Percentiles rank a stretch among this genome's conserved stretches.
phyloP scores from a whole-genome alignment of 129 eudicot species.

The Scalesia atractyloides region DNA sequence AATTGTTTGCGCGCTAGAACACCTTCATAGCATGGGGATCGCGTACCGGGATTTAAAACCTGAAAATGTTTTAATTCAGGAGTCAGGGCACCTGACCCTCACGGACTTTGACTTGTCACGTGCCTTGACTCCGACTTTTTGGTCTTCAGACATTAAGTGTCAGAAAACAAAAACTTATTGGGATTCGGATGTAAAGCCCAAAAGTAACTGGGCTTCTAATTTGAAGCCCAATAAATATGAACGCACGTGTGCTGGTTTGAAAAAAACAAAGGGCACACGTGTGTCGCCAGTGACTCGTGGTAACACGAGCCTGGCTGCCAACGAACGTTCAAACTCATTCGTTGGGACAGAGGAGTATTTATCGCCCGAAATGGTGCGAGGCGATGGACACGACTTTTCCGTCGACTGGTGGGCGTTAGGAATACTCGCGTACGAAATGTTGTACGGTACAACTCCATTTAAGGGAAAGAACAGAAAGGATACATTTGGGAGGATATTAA shows the following conservation, averaged over 20 bases:
- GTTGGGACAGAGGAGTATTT: slow-evolving; percentile 96
- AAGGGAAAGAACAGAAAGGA: slow-evolving; percentile 71
- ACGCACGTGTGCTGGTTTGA: slow-evolving; percentile 27
- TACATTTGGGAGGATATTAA: slow-evolving; percentile 57
- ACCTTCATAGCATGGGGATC: slow-evolving; percentile 65
- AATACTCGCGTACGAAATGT: slow-evolving; percentile 73
- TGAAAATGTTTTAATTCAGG: slow-evolving; percentile 67
- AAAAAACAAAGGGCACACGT: slow-evolving; percentile 63
- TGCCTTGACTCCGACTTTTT: slow-evolving; percentile 21
- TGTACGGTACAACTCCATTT: slow-evolving; percentile 84
- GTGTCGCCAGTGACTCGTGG: slow-evolving; percentile 55
- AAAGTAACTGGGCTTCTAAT: no score
- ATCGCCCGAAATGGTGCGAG: slow-evolving; percentile 80
- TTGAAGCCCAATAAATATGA: slow-evolving; percentile 13
- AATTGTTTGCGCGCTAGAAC: slow-evolving; percentile 64
- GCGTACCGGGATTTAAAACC: slow-evolving; percentile 88
- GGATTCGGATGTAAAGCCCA: no score
- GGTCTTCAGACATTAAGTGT: no score
- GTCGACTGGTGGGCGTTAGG: slow-evolving; percentile 98
- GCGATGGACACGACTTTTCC: slow-evolving; percentile 88
- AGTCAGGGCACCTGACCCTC: slow-evolving; percentile 83
- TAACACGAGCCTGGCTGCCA: slow-evolving; percentile 23
- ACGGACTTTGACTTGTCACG: slow-evolving; percentile 89
- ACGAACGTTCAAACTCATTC: slow-evolving; percentile 71
- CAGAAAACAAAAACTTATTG: no score